phyloP scores from a whole-genome alignment of 169 alveolate genomes.

The Eimeria brunetti region DNA sequence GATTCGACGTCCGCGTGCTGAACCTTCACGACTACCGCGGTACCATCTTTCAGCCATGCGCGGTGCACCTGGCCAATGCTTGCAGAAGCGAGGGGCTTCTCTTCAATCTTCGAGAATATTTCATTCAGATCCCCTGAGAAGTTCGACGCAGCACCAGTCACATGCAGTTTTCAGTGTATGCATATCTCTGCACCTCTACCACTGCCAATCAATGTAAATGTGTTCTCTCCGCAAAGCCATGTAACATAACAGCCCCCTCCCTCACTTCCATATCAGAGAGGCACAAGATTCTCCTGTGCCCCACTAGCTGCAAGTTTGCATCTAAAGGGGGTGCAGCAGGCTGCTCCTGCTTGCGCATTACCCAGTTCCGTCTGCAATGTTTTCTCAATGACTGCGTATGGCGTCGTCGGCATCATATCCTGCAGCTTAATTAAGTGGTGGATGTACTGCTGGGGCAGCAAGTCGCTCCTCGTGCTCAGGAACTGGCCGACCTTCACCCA shows the following conservation, averaged over 20 bases:
- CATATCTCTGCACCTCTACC: neutral
- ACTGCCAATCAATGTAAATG: neutral
- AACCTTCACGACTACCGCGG: conserved; percentile 84
- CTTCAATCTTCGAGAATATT: conserved; percentile 76
- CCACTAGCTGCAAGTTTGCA: neutral
- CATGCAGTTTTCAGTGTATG: neutral
- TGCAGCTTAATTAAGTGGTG: conserved; percentile 91
- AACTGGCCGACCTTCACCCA: conserved; percentile 96
- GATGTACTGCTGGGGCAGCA: conserved; percentile 92
- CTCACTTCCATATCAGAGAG: neutral
- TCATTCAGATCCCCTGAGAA: conserved; percentile 47
- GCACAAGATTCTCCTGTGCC: neutral
- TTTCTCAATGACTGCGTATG: conserved; percentile 83
- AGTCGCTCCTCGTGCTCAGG: conserved; percentile 93
- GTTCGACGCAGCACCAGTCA: neutral
- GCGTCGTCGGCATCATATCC: conserved; percentile 93
- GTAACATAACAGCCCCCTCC: neutral
- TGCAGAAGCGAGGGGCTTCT: conserved; percentile 85
- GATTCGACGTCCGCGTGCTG: conserved; percentile 86
- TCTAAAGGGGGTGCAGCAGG: neutral
- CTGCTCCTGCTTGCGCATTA: neutral
- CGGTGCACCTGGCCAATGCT: conserved; percentile 87
- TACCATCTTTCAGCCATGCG: conserved; percentile 83
- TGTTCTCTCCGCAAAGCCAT: neutral
- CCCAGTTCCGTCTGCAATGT: conserved; percentile 91